phyloP scores from a whole-genome alignment of 1,284 basidiomycete species.

The Apiotrichum domesticum region DNA sequence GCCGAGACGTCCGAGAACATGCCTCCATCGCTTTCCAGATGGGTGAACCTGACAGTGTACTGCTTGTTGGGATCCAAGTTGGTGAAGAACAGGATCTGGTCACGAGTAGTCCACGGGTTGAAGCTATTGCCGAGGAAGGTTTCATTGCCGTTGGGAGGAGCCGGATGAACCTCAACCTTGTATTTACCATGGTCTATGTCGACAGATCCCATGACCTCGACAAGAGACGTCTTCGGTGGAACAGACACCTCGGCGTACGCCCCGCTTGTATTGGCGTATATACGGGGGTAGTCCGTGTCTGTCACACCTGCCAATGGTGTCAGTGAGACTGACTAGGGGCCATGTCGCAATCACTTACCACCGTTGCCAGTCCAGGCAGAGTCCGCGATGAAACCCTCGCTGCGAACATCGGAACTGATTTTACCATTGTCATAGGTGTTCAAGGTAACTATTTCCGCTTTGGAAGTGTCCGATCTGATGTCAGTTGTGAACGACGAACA shows the following conservation, averaged over 20 bases:
- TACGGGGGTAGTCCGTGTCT: background rate
- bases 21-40: background rate
- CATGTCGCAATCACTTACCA: too few species aligned
- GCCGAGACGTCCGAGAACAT: background rate
- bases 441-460: too few species aligned
- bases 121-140: background rate
- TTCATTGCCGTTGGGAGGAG: background rate
- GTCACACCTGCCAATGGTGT: background rate
- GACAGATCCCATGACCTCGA: background rate
- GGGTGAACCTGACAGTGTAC: background rate
- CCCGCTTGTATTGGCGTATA: background rate
- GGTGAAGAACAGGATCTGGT: background rate
- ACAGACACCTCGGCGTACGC: background rate
- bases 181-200: background rate
- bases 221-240: background rate
- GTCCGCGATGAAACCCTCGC: too few species aligned
- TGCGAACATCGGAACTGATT: too few species aligned
- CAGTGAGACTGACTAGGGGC: background rate
- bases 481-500: too few species aligned
- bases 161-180: background rate
- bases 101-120: background rate
- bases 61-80: background rate
- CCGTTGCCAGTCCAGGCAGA: too few species aligned
- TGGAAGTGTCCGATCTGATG: too few species aligned
- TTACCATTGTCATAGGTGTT: too few species aligned